These are phyloP conservation scores for Eutypa lata DNA, from an alignment of 2,329 filamentous ascomycete species.

Conservation along the genomic window DNA sequence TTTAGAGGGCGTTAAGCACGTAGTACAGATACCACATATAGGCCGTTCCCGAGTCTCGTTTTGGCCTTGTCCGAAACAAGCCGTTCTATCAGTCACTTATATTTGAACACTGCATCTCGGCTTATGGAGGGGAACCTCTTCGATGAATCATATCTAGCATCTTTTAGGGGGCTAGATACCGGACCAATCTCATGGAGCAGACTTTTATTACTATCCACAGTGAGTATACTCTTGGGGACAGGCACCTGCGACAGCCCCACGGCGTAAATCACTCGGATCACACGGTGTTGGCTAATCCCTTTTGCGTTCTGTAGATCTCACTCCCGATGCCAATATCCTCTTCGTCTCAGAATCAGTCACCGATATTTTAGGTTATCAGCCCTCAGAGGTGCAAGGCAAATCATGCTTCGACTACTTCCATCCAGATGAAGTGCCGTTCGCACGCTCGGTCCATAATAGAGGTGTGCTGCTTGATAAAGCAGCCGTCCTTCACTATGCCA, in stretches of 20 bases:
- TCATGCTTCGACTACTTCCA: slow-evolving; percentile 88
- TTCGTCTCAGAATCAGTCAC: slow-evolving; percentile 81
- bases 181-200: slow-evolving; percentile 61
- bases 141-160: slow-evolving; percentile 18
- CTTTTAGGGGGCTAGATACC: slow-evolving; percentile 18
- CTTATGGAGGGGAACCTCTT: slow-evolving; percentile 17
- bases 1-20: slow-evolving; percentile 14
- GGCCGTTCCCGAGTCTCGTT: slow-evolving; percentile 14
- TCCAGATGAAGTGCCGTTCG: slow-evolving; percentile 74
- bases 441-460: slow-evolving; percentile 67
- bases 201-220: slow-evolving; percentile 92
- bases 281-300: slow-evolving; percentile 14
- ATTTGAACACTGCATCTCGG: slow-evolving; percentile 16
- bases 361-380: slow-evolving; percentile 69
- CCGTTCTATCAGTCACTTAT: slow-evolving; percentile 10
- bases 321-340: slow-evolving; percentile 71
- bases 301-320: slow-evolving; percentile 55
- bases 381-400: slow-evolving; percentile 70
- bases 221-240: slow-evolving; percentile 39
- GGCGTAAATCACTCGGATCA: background rate
- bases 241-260: slow-evolving; percentile 3
- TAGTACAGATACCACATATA: slow-evolving; percentile 12
- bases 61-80: slow-evolving; percentile 18
- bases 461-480: slow-evolving; percentile 79
- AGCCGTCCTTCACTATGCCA: slow-evolving; percentile 77